Evolutionary conservation across 305 asterid genomes (phyloP).

Genomic region (Withania somnifera): DNA sequence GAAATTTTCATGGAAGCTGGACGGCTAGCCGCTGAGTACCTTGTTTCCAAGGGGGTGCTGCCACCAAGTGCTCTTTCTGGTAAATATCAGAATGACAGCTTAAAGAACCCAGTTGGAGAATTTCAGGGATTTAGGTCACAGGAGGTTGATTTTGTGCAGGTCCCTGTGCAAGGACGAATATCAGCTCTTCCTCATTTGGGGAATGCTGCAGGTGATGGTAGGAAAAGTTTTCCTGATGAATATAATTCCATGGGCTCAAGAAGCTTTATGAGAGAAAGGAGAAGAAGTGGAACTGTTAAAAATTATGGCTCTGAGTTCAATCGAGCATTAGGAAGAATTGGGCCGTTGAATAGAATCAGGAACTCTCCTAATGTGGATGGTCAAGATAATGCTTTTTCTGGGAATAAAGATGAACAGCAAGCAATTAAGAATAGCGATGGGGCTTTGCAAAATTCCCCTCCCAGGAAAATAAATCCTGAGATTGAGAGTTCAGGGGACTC

Average conservation of each 20-base stretch:
- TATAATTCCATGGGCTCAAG: constrained; percentile 31
- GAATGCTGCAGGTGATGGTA: constrained; percentile 33
- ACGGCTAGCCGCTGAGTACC: constrained; percentile 77
- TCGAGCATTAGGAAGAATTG: constrained; percentile 49
- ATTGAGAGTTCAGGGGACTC: constrained; percentile 18
- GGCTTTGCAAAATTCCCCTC: constrained; percentile 28
- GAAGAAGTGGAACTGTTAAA: constrained; percentile 41
- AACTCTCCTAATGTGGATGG: constrained; percentile 32
- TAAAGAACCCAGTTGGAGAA: constrained; percentile 32
- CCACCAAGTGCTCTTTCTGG: constrained; percentile 73
- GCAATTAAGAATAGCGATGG: constrained; percentile 25
- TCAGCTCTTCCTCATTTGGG: constrained; percentile 52
- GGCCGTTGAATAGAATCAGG: constrained; percentile 46
- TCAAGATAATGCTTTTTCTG: constrained; percentile 27
- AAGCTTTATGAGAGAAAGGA: constrained; percentile 40
- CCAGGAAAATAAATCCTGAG: constrained; percentile 30
- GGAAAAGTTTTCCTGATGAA: constrained; percentile 50
- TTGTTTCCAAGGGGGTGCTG: constrained; percentile 66
- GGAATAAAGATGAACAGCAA: constrained; percentile 28
- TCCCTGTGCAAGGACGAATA: constrained; percentile 32
- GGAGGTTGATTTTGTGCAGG: constrained; percentile 28
- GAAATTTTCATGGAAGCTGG: constrained; percentile 90
- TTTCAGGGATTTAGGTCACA: constrained; percentile 29
- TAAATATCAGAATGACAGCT: constrained; percentile 43
- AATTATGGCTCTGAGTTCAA: constrained; percentile 41